These are phyloP conservation scores for Amanita inopinata DNA, from an alignment of 768 basidiomycete species.

Conservation along the genomic window DNA sequence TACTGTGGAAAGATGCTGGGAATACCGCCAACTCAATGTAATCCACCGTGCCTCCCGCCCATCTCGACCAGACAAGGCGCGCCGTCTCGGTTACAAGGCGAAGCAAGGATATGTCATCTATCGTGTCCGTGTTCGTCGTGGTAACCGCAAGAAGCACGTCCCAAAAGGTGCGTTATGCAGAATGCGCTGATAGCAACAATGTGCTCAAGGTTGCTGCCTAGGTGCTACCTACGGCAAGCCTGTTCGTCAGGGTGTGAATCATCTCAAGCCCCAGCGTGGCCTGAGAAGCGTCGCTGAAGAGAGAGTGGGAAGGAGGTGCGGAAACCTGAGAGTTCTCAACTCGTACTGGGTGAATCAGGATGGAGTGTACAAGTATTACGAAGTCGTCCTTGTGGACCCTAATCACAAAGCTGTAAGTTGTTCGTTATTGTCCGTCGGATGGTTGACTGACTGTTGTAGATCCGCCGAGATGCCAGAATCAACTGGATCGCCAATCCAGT, in stretches of 20 bases:
- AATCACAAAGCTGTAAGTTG: slow-evolving; percentile 79
- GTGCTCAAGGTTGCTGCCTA: slow-evolving; percentile 21
- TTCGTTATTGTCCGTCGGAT: neutral
- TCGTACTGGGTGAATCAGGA: slow-evolving; percentile 99
- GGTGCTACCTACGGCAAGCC: slow-evolving; percentile 99
- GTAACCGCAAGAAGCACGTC: slow-evolving; percentile 98
- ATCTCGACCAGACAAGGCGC: slow-evolving; percentile 98
- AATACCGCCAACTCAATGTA: slow-evolving; percentile 96
- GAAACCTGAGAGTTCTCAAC: slow-evolving; percentile 92
- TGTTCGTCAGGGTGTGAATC: slow-evolving; percentile 98
- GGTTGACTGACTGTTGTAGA: slow-evolving; percentile 30
- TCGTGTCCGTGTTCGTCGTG: slow-evolving; percentile 92
- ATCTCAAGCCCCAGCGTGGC: slow-evolving; percentile 95
- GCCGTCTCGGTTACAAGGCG: slow-evolving; percentile 98
- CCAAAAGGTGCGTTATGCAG: slow-evolving; percentile 67
- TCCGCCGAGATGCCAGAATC: slow-evolving; percentile 94
- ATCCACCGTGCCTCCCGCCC: slow-evolving; percentile 98
- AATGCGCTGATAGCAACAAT: neutral
- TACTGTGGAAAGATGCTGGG: slow-evolving; percentile 69
- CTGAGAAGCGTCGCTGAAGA: slow-evolving; percentile 93
- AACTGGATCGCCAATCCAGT: slow-evolving; percentile 99
- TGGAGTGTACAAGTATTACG: slow-evolving; percentile 98
- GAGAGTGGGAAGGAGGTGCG: slow-evolving; percentile 93
- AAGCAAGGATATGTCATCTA: slow-evolving; percentile 99
- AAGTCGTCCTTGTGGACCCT: slow-evolving; percentile 97